Evolutionary conservation across 2,329 filamentous ascomycete species (phyloP), one percentile per base, ranked within the genome.

Genomic region (Malbranchea zuffiana): DNA sequence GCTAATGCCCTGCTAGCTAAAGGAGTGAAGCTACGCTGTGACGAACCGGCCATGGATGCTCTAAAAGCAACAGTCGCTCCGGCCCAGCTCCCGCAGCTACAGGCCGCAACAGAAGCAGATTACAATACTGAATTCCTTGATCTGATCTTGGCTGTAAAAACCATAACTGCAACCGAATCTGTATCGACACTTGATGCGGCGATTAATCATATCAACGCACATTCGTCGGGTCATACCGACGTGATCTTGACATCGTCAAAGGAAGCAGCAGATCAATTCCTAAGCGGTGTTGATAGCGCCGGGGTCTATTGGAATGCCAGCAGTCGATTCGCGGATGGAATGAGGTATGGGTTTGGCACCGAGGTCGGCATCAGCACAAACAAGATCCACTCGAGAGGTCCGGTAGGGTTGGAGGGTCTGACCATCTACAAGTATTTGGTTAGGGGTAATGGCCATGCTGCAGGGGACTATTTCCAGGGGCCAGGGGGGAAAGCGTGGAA

Each of bases 341-440:
- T 93, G 82, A 74, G 90, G 27, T 96, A 92, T 57, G 90, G 90
- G 5, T 98, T 98, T 61, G 90, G 90, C 32, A 96, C 90, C 0
- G 90, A 98, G 63, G 90, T 98, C 16, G 90, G 90, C 37, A 96
- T 98, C 62, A 92, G 83, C 65, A 98, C 90, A 33, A 98, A 95
- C 68, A 98, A 96, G 68, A 94, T 98, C 46, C 90, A 98, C 57
- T 82, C 84, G 1, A 71, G 90, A 34, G 90, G 90, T 0, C 90
- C 90, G 0, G 90, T 98, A 4, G 90, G 90, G 1, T 66, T 98
- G 35, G 90, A 96, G 54, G 90, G 90, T 1, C 62, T 98, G 57
- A 94, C 85, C 56, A 96, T 96, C 44, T 95, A 98, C 66, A 95
- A 95, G 68, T 98, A 95, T 68, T 76, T 90, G 60, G 71, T 98